A percentile compares a stretch with the other conserved stretches of the same genome.
phyloP scores from a whole-genome alignment of 345 rosid species.

The Eucalyptus cloeziana region DNA sequence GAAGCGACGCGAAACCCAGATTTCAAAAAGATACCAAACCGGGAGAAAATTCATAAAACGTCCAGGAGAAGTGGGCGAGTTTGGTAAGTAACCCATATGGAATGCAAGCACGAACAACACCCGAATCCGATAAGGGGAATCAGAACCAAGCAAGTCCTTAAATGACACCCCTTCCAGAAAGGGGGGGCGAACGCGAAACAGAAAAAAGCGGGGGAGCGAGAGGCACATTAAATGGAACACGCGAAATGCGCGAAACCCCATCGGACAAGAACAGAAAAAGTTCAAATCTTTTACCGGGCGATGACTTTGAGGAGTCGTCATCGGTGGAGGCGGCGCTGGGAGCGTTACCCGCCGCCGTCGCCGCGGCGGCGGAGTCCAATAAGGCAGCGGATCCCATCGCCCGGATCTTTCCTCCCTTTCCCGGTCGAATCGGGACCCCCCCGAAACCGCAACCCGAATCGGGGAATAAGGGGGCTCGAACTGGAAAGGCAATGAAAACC shows the following conservation, averaged over 20 bases:
- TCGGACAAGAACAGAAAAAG: neutral
- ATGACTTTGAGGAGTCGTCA: neutral
- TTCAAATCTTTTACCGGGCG: neutral
- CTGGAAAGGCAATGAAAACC: neutral
- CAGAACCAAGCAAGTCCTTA: neutral
- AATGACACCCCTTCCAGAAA: neutral
- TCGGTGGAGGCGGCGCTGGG: neutral
- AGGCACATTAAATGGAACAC: neutral
- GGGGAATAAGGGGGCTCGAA: neutral
- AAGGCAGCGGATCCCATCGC: constrained; percentile 6
- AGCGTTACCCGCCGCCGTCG: neutral
- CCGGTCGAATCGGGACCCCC: neutral
- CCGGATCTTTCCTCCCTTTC: neutral
- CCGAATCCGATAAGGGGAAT: neutral
- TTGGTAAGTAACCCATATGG: neutral
- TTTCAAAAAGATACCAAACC: neutral
- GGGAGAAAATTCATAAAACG: neutral
- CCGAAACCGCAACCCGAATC: neutral
- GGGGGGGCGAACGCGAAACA: neutral
- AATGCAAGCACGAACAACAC: neutral
- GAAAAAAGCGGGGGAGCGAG: neutral
- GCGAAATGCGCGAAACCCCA: neutral
- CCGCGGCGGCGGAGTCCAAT: neutral
- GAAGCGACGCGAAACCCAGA: neutral
- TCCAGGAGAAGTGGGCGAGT: neutral